These are phyloP conservation scores for Diddensiella transvaalensis DNA, from an alignment of 805 yeast species.

Conservation along the genomic window DNA sequence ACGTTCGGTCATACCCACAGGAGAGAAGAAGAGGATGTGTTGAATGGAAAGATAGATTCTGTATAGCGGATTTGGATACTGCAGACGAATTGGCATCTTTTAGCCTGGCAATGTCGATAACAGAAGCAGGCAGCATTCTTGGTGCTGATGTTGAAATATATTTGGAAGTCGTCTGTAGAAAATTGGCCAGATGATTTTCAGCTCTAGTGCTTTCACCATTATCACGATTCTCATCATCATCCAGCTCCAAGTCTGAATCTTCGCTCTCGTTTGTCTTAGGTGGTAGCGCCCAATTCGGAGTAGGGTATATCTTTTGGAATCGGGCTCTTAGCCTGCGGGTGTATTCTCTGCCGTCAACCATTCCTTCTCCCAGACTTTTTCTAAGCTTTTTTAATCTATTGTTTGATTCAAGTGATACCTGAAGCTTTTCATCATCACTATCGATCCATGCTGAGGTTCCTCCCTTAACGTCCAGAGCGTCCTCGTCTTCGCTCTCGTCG, in stretches of 20 bases:
- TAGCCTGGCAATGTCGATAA: constrained; percentile 72
- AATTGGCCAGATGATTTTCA: constrained; percentile 33
- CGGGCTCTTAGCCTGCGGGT: constrained; percentile 66
- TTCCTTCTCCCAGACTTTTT: constrained; percentile 49
- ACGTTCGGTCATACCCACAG: constrained; percentile 88
- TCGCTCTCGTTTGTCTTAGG: constrained; percentile 19
- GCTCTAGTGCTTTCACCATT: constrained; percentile 31
- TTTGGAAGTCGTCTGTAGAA: constrained; percentile 30
- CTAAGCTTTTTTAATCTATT: constrained; percentile 72
- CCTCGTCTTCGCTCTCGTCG: constrained; percentile 35
- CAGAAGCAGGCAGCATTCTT: constrained; percentile 63
- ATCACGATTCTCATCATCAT: constrained; percentile 27
- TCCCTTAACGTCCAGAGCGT: constrained; percentile 31
- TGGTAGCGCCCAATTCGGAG: constrained; percentile 76
- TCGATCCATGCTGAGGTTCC: constrained; percentile 73
- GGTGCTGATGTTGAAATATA: constrained; percentile 34
- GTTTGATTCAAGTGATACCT: constrained; percentile 54
- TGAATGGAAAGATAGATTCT: constrained; percentile 80
- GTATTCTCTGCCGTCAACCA: constrained; percentile 58
- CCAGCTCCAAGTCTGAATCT: constrained; percentile 34
- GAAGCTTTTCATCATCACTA: constrained; percentile 79
- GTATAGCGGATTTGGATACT: constrained; percentile 76
- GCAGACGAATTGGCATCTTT: constrained; percentile 79
- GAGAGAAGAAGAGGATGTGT: constrained; percentile 77
- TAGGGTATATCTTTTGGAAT: constrained; percentile 67